Conservation (phyloP, 139 green algal species). For the Parachlorella kessleri region DNA sequence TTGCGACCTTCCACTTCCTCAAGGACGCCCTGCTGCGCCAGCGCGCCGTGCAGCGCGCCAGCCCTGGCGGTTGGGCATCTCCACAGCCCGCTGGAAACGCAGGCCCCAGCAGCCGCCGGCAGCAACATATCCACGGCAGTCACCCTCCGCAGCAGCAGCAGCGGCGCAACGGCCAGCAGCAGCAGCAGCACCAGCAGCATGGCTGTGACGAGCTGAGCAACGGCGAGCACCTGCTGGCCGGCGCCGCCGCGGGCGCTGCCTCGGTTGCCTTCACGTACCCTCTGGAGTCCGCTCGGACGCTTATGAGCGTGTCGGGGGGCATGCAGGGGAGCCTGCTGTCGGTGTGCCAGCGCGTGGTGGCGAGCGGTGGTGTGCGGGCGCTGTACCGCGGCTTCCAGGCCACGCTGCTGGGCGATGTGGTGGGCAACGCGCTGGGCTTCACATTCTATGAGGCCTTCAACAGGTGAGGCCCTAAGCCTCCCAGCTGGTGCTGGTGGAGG, state of each 20-base stretch:
- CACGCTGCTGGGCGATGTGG: constrained; percentile 21
- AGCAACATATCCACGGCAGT: no score
- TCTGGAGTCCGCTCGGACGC: constrained; percentile 19
- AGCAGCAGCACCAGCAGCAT: not conserved
- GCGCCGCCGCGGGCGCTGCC: constrained; percentile 27
- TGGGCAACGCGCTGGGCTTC: constrained; percentile 27
- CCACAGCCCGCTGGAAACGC: no score
- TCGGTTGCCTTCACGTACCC: constrained; percentile 14
- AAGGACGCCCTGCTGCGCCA: constrained; percentile 16
- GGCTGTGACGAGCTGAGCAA: constrained; percentile 5
- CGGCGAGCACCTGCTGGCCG: constrained; percentile 21
- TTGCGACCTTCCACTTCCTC: constrained; percentile 27
- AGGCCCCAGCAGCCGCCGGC: no score
- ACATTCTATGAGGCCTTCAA: not conserved
- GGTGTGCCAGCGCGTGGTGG: not conserved
- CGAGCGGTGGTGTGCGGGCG: not conserved
- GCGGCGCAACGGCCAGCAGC: not conserved
- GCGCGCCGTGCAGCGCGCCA: not conserved
- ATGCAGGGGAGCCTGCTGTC: constrained; percentile 22
- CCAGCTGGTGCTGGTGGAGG: no score
- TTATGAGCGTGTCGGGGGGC: constrained; percentile 29
- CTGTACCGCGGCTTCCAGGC: constrained; percentile 32
- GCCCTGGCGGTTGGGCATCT: no score
- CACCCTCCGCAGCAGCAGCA: not conserved
- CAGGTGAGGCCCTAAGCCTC: not conserved